A percentile compares a stretch with the other conserved stretches of the same genome.
Evolutionary conservation across 2,329 filamentous ascomycete genomes (phyloP).

Genomic region (Colletotrichum euphorbiae): DNA sequence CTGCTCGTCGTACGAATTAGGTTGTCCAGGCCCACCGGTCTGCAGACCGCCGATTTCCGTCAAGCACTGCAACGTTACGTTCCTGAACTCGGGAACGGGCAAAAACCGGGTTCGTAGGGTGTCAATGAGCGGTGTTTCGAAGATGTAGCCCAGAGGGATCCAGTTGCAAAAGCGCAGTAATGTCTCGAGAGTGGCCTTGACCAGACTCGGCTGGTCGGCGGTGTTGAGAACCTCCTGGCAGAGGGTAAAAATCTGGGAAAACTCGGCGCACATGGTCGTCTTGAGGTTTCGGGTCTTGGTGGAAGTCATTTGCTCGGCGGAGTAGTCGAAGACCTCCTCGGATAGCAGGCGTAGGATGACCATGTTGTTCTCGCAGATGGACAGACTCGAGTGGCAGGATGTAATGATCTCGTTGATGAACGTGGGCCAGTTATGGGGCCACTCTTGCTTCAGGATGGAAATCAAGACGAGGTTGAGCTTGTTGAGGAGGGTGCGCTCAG

Average conservation of each 20-base stretch:
- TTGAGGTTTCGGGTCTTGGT: conserved; percentile 96
- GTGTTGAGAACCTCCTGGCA: conserved; percentile 95
- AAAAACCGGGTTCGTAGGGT: conserved; percentile 93
- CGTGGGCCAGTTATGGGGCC: conserved; percentile 99
- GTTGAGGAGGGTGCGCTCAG: conserved; percentile 91
- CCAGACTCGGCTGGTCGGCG: conserved; percentile 86
- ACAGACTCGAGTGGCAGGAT: conserved; percentile 93
- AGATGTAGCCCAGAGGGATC: conserved; percentile 98
- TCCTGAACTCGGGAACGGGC: conserved; percentile 93
- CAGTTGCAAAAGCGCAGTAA: conserved; percentile 97
- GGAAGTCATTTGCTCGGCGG: conserved; percentile 99
- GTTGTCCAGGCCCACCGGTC: conserved; percentile 76
- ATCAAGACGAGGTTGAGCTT: conserved; percentile 98
- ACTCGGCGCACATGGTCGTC: conserved; percentile 98
- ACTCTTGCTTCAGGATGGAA: conserved; percentile 98
- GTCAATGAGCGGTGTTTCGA: conserved; percentile 96
- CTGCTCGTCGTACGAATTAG: conserved; percentile 90
- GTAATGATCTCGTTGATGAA: conserved; percentile 99
- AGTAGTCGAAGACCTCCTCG: conserved; percentile 99
- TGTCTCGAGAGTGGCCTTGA: conserved; percentile 97
- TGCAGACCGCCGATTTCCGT: conserved; percentile 97
- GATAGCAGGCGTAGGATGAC: conserved; percentile 94
- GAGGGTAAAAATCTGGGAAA: conserved; percentile 97
- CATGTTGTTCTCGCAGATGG: conserved; percentile 99
- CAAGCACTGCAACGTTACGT: conserved; percentile 94